Conservation (phyloP, 768 basidiomycete species). For the Trametes cinnabarina region DNA sequence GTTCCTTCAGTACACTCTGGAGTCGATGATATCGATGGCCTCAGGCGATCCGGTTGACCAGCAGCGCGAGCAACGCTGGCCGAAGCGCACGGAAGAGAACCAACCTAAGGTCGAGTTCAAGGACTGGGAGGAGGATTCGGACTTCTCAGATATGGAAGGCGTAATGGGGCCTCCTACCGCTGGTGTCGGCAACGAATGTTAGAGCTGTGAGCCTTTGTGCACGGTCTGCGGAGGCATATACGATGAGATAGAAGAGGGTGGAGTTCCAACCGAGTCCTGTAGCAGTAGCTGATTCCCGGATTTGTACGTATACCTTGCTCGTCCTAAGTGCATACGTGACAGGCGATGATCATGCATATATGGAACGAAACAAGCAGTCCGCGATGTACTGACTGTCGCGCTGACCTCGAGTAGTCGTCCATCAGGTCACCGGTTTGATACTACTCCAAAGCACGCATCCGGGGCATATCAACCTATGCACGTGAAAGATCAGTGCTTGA, state of each 20-base stretch:
- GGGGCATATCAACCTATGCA: no score
- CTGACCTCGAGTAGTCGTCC: no score
- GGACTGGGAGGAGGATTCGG: slow-evolving; percentile 55
- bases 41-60: slow-evolving; percentile 68
- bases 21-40: slow-evolving; percentile 68
- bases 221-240: not conserved
- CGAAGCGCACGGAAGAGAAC: slow-evolving; percentile 44
- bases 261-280: not conserved
- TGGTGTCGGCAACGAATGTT: not conserved
- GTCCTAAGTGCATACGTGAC: not conserved
- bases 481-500: no score
- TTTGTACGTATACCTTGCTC: not conserved
- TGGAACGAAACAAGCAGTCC: no score
- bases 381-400: no score
- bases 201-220: not conserved
- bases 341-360: no score
- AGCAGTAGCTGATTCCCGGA: not conserved
- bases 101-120: slow-evolving; percentile 54
- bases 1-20: slow-evolving; percentile 60
- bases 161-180: slow-evolving; percentile 18
- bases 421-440: no score
- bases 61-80: slow-evolving; percentile 81
- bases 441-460: no score
- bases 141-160: slow-evolving; percentile 47
- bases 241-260: no score